A percentile compares a stretch with the other conserved stretches of the same genome.
Conservation (phyloP, 176 grass and related monocot genomes). For the Oryza meridionalis region DNA sequence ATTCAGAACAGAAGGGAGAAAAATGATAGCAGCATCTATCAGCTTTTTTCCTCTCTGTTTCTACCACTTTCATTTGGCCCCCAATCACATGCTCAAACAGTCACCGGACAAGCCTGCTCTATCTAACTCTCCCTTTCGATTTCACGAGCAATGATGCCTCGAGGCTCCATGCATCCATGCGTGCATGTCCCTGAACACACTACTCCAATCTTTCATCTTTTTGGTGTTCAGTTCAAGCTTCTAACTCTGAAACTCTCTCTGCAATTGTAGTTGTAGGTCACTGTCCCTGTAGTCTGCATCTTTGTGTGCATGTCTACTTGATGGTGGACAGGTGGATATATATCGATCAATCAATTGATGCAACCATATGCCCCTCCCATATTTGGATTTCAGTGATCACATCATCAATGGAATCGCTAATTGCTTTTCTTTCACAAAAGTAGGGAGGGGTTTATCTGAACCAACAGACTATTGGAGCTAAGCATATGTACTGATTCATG, state of each 20-base stretch:
- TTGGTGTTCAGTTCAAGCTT: neutral
- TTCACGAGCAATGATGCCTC: slow-evolving; percentile 46
- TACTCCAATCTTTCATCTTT: slow-evolving; percentile 17
- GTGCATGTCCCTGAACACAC: slow-evolving; percentile 6
- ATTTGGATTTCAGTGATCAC: slow-evolving; percentile 18
- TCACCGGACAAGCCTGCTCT: slow-evolving; percentile 25
- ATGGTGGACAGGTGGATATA: slow-evolving; percentile 16
- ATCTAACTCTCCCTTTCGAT: slow-evolving; percentile 30
- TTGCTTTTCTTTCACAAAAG: slow-evolving; percentile 8
- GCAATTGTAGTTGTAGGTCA: slow-evolving; percentile 13
- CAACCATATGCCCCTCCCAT: neutral
- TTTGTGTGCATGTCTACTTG: slow-evolving; percentile 21
- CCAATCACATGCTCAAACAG: slow-evolving; percentile 52
- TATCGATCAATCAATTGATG: neutral
- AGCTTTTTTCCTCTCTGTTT: neutral
- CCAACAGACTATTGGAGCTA: neutral
- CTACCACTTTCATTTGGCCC: neutral
- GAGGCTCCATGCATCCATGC: slow-evolving; percentile 9
- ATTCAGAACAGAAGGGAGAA: neutral
- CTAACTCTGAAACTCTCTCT: neutral
- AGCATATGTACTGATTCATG: neutral
- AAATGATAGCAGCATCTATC: neutral
- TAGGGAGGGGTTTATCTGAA: neutral
- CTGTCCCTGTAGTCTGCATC: slow-evolving; percentile 5
- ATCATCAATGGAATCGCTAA: neutral